These are phyloP conservation scores for Millerago galiae DNA, from an alignment of 805 yeast genomes.

Conservation along the genomic window DNA sequence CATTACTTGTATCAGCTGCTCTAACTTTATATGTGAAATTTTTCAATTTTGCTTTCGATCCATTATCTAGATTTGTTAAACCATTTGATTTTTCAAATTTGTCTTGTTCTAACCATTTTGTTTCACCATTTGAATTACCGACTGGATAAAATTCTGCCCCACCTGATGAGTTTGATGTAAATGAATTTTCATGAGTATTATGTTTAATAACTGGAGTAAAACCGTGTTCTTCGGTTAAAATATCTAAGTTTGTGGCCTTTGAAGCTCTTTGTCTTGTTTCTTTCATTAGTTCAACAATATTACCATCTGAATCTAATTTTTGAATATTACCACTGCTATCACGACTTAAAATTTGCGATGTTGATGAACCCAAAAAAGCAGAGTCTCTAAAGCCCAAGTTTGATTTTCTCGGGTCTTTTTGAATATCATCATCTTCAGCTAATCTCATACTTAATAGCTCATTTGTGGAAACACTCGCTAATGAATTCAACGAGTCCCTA, in stretches of 20 bases:
- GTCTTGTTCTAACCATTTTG: conserved; percentile 18
- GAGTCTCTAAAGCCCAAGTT: conserved; percentile 35
- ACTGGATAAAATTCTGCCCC: conserved; percentile 23
- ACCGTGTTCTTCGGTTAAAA: conserved; percentile 19
- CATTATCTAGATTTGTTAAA: neutral
- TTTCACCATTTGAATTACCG: conserved; percentile 12
- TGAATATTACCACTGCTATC: conserved; percentile 25
- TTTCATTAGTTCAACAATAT: conserved; percentile 17
- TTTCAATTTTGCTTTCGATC: conserved; percentile 30
- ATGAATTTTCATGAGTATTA: conserved; percentile 15
- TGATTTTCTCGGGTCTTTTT: conserved; percentile 37
- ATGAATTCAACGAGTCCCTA: conserved; percentile 62
- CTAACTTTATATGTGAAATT: conserved; percentile 29
- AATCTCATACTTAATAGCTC: conserved; percentile 75
- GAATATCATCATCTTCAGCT: conserved; percentile 50
- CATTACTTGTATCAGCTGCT: conserved; percentile 28
- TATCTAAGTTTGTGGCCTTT: conserved; percentile 18
- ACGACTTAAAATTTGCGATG: conserved; percentile 21
- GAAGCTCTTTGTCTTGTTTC: conserved; percentile 16
- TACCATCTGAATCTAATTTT: conserved; percentile 24
- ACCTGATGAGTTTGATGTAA: conserved; percentile 14
- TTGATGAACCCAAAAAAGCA: conserved; percentile 27
- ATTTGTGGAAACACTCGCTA: conserved; percentile 81
- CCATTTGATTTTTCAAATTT: conserved; percentile 4
- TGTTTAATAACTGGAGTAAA: neutral